These are phyloP conservation scores for Mortierella sp. DNA, from an alignment of 371 early-diverging fungal species.

Conservation along the genomic window DNA sequence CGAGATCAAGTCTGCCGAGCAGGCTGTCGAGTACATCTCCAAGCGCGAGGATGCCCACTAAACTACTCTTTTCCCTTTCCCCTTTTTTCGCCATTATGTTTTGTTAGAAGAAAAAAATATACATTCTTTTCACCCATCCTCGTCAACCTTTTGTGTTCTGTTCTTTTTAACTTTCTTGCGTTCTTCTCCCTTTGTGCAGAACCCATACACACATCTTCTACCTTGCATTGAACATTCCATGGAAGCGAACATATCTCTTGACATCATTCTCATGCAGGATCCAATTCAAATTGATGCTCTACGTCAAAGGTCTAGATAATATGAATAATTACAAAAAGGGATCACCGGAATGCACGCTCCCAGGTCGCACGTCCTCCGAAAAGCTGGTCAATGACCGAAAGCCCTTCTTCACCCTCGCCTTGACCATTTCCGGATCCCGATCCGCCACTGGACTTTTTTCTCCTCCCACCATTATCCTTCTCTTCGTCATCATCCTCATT, in stretches of 20 bases:
- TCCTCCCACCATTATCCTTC: background rate
- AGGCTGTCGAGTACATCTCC: slow-evolving; percentile 91
- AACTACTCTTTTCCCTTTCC: slow-evolving; percentile 23
- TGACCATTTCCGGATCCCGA: background rate
- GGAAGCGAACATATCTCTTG: background rate
- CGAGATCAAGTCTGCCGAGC: slow-evolving; percentile 88
- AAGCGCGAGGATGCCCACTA: slow-evolving; percentile 85
- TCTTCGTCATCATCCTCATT: slow-evolving; percentile 1
- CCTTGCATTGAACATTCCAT: background rate
- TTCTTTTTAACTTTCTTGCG: background rate
- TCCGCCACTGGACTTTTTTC: background rate
- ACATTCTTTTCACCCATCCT: background rate
- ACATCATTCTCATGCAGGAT: background rate
- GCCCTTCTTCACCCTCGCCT: background rate
- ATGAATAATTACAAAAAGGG: background rate
- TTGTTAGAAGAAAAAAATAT: slow-evolving; percentile 13
- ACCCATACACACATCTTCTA: background rate
- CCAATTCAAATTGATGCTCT: background rate
- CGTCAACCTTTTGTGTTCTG: background rate
- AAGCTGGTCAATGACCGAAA: slow-evolving; percentile 46
- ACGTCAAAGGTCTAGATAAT: background rate
- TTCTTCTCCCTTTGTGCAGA: background rate
- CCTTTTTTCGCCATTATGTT: background rate
- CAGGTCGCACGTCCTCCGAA: slow-evolving; percentile 53
- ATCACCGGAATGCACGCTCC: slow-evolving; percentile 46